Evolutionary conservation across 805 yeast genomes (phyloP), one percentile per base, ranked within the genome.

Genomic region (Kazachstania viticola): DNA sequence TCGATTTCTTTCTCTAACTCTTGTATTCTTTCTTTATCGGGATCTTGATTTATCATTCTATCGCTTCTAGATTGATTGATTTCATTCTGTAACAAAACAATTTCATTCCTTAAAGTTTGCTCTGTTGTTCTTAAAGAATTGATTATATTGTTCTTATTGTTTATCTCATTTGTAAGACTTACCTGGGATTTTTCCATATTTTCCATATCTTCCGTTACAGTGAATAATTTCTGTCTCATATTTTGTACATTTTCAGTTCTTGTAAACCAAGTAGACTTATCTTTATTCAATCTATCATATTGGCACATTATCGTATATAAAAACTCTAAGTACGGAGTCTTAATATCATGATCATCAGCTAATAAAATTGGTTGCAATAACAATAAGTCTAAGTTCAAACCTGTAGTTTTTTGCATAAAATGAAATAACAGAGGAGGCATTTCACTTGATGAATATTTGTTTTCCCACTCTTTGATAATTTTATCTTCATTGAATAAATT

Each of bases 271-370:
- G 45, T 43, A 3, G 64, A 48, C 9, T 54, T 42, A n/a, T 61
- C 61, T 4, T 41, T 38, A 39, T 74, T 75, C 34, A 69, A 57
- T 35, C 62, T 65, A 31, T 61, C 64, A 33, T 62, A 67, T 49
- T 79, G 85, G 40, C 79, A 72, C 62, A 79, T 61, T 33, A 73
- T 69, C 2, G 94, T 81, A 51, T 83, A 87, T 35, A 83, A 61
- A 42, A 81, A 82, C 58, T 87, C 95, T 51, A 87, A 62, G 51
- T 85, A 85, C 3, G 96, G 95, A 0, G 95, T 82, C 48, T 79
- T 77, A 31, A 83, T 75, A 30, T 79, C 77, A 49, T 71, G 70
- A 50, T 84, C 94, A 58, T 84, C 95, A 12, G 91, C 94, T 36
- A 84, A 62, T 33, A 84, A 60, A 34, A 87, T 87, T 7, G 95